Percentiles rank a stretch among this genome's conserved stretches.
Conservation (phyloP, 2,329 filamentous ascomycete genomes). For the Botrytis aclada region DNA sequence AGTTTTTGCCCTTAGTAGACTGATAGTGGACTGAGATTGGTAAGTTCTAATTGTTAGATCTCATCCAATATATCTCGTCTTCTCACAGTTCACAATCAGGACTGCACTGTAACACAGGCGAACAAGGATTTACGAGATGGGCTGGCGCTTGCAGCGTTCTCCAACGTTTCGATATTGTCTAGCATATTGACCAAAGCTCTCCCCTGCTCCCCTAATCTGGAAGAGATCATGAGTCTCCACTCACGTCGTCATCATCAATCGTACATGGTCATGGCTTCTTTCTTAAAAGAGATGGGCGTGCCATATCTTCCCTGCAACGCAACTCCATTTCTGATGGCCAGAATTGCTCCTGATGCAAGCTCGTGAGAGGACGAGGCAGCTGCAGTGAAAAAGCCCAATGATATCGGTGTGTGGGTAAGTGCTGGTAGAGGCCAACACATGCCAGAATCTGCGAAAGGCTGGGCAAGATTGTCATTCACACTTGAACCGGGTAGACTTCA, state of each 20-base stretch:
- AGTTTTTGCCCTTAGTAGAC: conserved; percentile 33
- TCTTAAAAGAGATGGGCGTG: conserved; percentile 3
- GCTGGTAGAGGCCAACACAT: conserved; percentile 5
- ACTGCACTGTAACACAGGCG: conserved; percentile 15
- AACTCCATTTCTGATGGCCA: conserved; percentile 16
- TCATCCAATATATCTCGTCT: too few species aligned
- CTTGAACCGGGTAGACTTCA: neutral
- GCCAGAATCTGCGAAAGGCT: conserved; percentile 15
- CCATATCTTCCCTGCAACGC: conserved; percentile 13
- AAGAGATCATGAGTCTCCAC: too few species aligned
- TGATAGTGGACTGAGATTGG: conserved; percentile 11
- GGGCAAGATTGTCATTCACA: conserved; percentile 19
- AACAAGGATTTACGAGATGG: conserved; percentile 19
- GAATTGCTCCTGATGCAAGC: neutral
- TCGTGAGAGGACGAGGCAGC: conserved; percentile 15
- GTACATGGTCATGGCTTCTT: neutral
- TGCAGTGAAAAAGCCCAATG: neutral
- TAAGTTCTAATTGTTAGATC: too few species aligned
- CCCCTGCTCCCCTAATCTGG: too few species aligned
- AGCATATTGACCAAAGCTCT: too few species aligned
- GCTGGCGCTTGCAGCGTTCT: too few species aligned
- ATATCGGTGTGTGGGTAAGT: conserved; percentile 15
- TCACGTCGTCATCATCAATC: too few species aligned
- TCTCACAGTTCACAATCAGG: conserved; percentile 1
- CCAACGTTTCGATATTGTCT: too few species aligned